phyloP scores from a whole-genome alignment of 2,329 filamentous ascomycete genomes.

The Calonectria hawksworthii region DNA sequence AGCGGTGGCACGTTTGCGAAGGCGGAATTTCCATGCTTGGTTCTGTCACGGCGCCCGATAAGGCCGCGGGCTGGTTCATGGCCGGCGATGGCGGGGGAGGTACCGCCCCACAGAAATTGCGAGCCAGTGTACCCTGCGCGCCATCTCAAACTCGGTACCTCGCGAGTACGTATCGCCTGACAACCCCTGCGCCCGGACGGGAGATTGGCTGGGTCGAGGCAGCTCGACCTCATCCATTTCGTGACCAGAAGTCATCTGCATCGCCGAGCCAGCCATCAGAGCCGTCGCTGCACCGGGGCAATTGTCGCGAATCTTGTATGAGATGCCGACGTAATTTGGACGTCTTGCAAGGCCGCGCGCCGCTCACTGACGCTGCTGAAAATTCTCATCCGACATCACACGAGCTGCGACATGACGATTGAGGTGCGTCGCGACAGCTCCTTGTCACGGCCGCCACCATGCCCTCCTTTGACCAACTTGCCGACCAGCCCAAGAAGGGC shows the following conservation, averaged over 20 bases:
- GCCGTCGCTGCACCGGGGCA: not conserved
- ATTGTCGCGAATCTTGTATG: not conserved
- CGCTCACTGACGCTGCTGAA: conserved; percentile 22
- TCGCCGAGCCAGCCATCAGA: not conserved
- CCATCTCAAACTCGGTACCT: conserved; percentile 17
- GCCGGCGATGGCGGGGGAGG: conserved; percentile 35
- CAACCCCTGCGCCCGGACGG: conserved; percentile 11
- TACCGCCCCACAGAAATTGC: conserved; percentile 31
- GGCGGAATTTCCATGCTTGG: conserved; percentile 23
- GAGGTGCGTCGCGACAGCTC: conserved; percentile 39
- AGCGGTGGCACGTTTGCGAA: conserved; percentile 22
- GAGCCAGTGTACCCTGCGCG: conserved; percentile 30
- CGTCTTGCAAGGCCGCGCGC: conserved; percentile 30
- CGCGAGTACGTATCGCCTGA: conserved; percentile 21
- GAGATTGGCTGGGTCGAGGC: conserved; percentile 15
- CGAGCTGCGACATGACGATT: conserved; percentile 44
- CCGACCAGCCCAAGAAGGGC: conserved; percentile 65
- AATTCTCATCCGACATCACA: conserved; percentile 22
- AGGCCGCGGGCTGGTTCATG: conserved; percentile 39
- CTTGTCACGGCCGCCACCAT: conserved; percentile 52
- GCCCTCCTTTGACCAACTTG: conserved; percentile 62
- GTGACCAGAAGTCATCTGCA: conserved; percentile 9
- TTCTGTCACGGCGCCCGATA: conserved; percentile 34
- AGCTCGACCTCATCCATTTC: conserved; percentile 23
- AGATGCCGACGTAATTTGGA: conserved; percentile 7